A percentile compares a stretch with the other conserved stretches of the same genome.
These are phyloP conservation scores for Akanthomyces muscarius DNA, from an alignment of 2,329 filamentous ascomycete species.

Conservation along the genomic window DNA sequence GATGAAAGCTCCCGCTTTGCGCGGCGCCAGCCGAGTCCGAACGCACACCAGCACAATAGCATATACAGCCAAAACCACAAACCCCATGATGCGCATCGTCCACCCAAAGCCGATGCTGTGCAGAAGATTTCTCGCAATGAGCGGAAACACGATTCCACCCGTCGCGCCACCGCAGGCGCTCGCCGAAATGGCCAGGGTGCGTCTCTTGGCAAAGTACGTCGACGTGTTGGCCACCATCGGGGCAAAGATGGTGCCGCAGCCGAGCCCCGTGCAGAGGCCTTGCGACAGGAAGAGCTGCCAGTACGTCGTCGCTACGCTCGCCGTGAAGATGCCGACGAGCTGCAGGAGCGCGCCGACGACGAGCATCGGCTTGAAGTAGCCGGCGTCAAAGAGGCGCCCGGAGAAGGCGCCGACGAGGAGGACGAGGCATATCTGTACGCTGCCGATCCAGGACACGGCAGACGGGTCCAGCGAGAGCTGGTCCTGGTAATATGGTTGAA, in stretches of 20 bases:
- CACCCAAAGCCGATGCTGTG: conserved; percentile 59
- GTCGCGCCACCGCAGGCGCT: conserved; percentile 56
- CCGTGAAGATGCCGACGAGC: conserved; percentile 42
- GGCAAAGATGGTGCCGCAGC: conserved; percentile 51
- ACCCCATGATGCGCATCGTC: conserved; percentile 59
- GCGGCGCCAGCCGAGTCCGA: conserved; percentile 45
- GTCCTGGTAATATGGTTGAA: conserved; percentile 36
- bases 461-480: conserved; percentile 31
- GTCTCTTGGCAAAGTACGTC: conserved; percentile 59
- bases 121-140: conserved; percentile 52
- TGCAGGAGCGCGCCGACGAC: conserved; percentile 39
- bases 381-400: conserved; percentile 40
- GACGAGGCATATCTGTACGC: conserved; percentile 42
- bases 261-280: conserved; percentile 34
- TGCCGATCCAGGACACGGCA: conserved; percentile 47
- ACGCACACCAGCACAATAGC: conserved; percentile 38
- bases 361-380: conserved; percentile 34
- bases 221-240: conserved; percentile 51
- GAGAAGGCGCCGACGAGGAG: conserved; percentile 39
- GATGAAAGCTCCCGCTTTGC: conserved; percentile 46
- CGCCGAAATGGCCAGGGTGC: conserved; percentile 56
- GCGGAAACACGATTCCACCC: conserved; percentile 61
- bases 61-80: conserved; percentile 50
- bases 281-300: background rate
- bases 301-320: conserved; percentile 30